Base-by-base conservation (phyloP, 23 red algal species). In the Agarophyton chilense region DNA sequence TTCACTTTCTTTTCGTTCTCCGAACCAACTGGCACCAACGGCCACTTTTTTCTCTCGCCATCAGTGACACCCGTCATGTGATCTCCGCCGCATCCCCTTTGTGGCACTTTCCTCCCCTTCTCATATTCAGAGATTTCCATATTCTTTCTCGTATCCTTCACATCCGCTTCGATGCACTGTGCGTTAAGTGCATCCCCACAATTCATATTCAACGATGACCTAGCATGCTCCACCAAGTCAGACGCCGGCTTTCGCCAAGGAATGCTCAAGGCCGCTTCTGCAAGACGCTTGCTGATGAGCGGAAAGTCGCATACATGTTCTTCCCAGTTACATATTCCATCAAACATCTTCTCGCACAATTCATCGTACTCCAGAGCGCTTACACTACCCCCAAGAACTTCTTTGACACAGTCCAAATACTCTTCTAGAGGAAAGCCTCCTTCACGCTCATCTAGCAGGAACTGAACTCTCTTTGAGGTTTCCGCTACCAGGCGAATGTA, bases 401-500 rank as follows among this genome's bases (percentile, higher is more conserved):
- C 68, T 68, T 75, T 77, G 13, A 77, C 70, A 18, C 52, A 55
- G 18, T 56, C 38, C 68, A 88, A 22, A 57, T 72, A 72, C 50
- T 56, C 55, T 68, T 62, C 41, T 7, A 76, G 65, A 41, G 49
- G 45, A 39, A 61, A 7, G 14, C 68, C 84, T 24, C 77, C 64
- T n/a, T 88, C 40, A 26, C 50, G 49, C 24, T 38, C 26, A 7
- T 75, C 47, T 36, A 88, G 41, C 9, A 88, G 47, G 36, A 50
- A 75, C 17, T 66, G 45, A 13, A 88, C 54, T 10, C 84, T 67
- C 51, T 56, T 56, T 26, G 84, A 62, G 19, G 71, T 46, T 66
- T 75, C 84, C 18, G 68, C 52, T 18, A 88, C 41, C 41, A 88
- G 62, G 42, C 84, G 84, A 25, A 88, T 77, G 39, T 52, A 77